Base-by-base conservation (phyloP, 805 yeast species). In the Wickerhamiella alocasiicola region DNA sequence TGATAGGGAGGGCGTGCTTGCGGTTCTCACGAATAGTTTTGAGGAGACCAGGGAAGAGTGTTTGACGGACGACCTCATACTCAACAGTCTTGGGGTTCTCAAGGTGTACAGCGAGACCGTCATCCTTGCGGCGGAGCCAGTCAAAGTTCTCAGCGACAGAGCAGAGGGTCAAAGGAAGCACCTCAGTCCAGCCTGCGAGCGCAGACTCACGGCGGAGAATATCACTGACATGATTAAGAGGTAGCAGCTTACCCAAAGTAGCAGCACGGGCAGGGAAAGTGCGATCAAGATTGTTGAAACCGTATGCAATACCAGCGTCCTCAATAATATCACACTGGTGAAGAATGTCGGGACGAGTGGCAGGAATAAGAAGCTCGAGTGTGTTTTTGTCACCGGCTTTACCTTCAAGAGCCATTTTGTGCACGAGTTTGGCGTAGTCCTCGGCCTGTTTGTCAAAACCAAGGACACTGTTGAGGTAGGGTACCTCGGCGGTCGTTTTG, bases 281-380 rank as follows among this genome's bases (percentile, higher is more conserved):
- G 64, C 78, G 83, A 48, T 71, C 72, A 56, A 91, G 70, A 59
- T 82, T 84, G 65, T 87, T 81, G 70, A 80, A 91, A 44, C 98
- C 99, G 58, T 84, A 91, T 23, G 84, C 93, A 56, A 91, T 80
- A 36, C 95, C 98, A 36, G 88, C 95, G 62, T 91, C 99, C 64
- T 91, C 99, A 94, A 91, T 82, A 50, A 91, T 78, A 64, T 91
- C 99, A 70, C 97, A 88, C 60, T 84, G 94, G 63, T 91, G 99
- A 55, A 91, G 70, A 47, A 91, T 73, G 63, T 91, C 99, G 9
- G 97, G 78, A 68, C 99, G 81, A 28, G 98, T 91, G 55, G 83
- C 78, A 48, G 99, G 99, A 45, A 91, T 74, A 28, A 63, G 58
- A 43, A 85, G 87, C 39, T 75, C 74, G 38, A 82, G 56, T 29